Base-by-base conservation (phyloP, 345 rosid species). In the Linum tenue region DNA sequence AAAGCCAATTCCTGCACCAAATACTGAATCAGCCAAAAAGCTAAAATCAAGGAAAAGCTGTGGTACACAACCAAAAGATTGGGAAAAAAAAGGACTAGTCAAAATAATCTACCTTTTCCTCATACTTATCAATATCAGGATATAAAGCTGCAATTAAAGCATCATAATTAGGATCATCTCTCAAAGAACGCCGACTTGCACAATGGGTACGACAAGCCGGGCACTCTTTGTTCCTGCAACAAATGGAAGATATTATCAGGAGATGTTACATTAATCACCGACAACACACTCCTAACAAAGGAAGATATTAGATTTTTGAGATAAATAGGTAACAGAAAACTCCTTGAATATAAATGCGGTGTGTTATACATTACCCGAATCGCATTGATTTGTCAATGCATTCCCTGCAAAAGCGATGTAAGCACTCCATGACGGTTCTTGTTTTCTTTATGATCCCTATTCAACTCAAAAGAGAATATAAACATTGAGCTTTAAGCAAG, bases 191-290 rank as follows among this genome's bases (percentile, higher is more conserved):
- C 36, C 97, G 85, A 72, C 97, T 92, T 63, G 98, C 94, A 79
- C 94, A 88, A 77, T 92, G 98, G 41, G 94, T 90, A 78, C 98
- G 94, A 71, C 97, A 92, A 70, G 98, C 90, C 73, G 98, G 98
- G 71, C 98, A 92, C 76, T 92, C 98, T 61, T 88, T 90, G 71
- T 92, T 92, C 84, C 98, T 92, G 83, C 74, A 82, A 74, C 56
- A 44, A 64, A 55, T 31, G 56, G 36, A 56, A 44, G 41, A 68
- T 70, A 4, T 55, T 40, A n/a, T 15, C n/a, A 16, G 17, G 11
- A 59, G 40, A 43, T 22, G 65, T 60, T 65, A 58, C 58, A 50
- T 39, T 39, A 51, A 70, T 22, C 4, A 59, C 63, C 36, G 63
- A 37, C 70, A 22, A 53, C 66, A 36, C 64, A 67, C 38, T 64